A percentile compares a stretch with the other conserved stretches of the same genome.
Conservation (phyloP, 2,329 filamentous ascomycete genomes). For the Talaromyces funiculosus region DNA sequence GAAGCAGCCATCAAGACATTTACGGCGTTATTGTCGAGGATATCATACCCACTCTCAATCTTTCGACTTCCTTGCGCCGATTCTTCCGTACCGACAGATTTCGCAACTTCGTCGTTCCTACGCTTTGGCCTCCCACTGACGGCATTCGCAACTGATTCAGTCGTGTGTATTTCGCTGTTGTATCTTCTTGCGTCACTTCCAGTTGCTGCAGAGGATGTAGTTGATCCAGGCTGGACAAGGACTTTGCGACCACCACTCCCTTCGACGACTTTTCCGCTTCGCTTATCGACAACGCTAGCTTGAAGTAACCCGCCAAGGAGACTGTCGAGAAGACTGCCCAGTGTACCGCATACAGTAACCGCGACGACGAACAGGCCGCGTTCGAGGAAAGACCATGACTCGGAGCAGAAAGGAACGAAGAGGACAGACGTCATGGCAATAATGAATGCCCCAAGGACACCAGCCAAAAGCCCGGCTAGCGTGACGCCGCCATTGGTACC, state of each 20-base stretch:
- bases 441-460: slow-evolving; percentile 64
- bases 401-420: slow-evolving; percentile 62
- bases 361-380: slow-evolving; percentile 51
- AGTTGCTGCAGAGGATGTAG: slow-evolving; percentile 18
- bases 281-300: slow-evolving; percentile 75
- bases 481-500: slow-evolving; percentile 95
- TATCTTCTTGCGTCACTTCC: slow-evolving; percentile 17
- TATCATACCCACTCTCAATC: slow-evolving; percentile 61
- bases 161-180: slow-evolving; percentile 22
- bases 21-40: slow-evolving; percentile 92
- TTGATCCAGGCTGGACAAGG: slow-evolving; percentile 32
- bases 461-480: slow-evolving; percentile 64
- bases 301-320: slow-evolving; percentile 80
- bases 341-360: slow-evolving; percentile 65
- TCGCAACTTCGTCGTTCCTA: slow-evolving; percentile 16
- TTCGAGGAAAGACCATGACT: slow-evolving; percentile 20
- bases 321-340: slow-evolving; percentile 82
- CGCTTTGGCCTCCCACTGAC: slow-evolving; percentile 22
- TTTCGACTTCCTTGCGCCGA: slow-evolving; percentile 52
- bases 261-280: slow-evolving; percentile 82
- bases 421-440: slow-evolving; percentile 63
- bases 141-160: slow-evolving; percentile 27
- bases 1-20: slow-evolving; percentile 84
- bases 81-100: slow-evolving; percentile 19
- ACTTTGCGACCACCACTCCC: slow-evolving; percentile 67